Evolutionary conservation across 768 basidiomycete genomes (phyloP).

Genomic region (Leccinum fibrillosum): DNA sequence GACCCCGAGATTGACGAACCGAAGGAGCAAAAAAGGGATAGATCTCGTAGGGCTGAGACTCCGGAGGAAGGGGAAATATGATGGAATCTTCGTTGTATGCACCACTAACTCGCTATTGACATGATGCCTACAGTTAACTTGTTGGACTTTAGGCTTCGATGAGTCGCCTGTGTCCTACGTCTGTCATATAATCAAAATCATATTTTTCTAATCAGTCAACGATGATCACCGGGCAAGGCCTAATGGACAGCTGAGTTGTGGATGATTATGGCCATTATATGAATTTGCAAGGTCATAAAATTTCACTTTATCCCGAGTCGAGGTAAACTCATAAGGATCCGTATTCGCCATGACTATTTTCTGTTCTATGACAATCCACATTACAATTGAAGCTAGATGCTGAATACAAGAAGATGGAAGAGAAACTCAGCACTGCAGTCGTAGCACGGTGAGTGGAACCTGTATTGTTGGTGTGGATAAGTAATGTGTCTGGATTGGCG

Average conservation of each 20-base stretch:
- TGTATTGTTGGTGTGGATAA: neutral
- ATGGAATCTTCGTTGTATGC: constrained; percentile 20
- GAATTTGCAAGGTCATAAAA: constrained; percentile 3
- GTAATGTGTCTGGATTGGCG: neutral
- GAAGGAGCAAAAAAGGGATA: constrained; percentile 40
- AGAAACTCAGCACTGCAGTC: neutral
- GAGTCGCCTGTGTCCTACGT: neutral
- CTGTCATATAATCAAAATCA: neutral
- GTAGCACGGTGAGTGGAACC: constrained; percentile 3
- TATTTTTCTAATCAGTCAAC: neutral
- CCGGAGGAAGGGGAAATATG: constrained; percentile 89
- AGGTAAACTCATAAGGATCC: constrained; percentile 6
- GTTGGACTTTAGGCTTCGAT: neutral
- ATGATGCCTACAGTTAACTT: constrained; percentile 1
- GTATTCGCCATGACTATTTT: neutral
- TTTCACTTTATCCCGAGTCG: constrained; percentile 1
- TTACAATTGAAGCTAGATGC: neutral
- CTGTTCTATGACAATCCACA: neutral
- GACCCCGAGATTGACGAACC: constrained; percentile 45
- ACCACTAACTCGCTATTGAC: neutral
- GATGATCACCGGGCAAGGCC: neutral
- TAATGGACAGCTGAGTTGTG: neutral
- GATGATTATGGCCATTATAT: neutral
- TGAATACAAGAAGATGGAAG: neutral
- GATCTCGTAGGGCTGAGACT: constrained; percentile 58